phyloP scores from a whole-genome alignment of 2,329 filamentous ascomycete species.

The Herpotrichia juniperi region DNA sequence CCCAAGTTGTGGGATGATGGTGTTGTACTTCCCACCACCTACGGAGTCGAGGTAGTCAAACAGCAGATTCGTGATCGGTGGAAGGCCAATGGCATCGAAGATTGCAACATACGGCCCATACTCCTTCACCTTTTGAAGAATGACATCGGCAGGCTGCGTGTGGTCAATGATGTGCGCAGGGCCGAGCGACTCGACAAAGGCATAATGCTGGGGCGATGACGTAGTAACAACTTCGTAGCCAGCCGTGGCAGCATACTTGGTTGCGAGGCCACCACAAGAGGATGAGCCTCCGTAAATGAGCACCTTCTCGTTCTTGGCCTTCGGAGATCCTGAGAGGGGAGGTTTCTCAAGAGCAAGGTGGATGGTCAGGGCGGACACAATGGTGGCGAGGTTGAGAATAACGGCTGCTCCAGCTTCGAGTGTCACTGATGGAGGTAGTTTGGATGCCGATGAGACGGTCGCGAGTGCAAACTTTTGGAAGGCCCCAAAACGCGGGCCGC shows the following conservation, averaged over 20 bases:
- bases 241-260: constrained; percentile 30
- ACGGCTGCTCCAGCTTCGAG: constrained; percentile 19
- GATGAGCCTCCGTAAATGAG: constrained; percentile 44
- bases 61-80: background rate
- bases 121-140: constrained; percentile 23
- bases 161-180: constrained; percentile 33
- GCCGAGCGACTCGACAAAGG: constrained; percentile 36
- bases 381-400: constrained; percentile 24
- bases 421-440: constrained; percentile 18
- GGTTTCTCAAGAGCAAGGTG: constrained; percentile 11
- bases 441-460: constrained; percentile 9
- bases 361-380: constrained; percentile 19
- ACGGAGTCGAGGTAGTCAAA: background rate
- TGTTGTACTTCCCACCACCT: background rate
- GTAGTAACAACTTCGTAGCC: constrained; percentile 45
- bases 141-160: constrained; percentile 13
- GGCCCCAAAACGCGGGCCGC: constrained; percentile 19
- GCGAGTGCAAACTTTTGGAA: constrained; percentile 32
- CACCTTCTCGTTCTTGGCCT: constrained; percentile 24
- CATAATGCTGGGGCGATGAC: constrained; percentile 34
- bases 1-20: background rate
- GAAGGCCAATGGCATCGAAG: constrained; percentile 32
- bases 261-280: constrained; percentile 31
- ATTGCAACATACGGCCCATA: constrained; percentile 33
- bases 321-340: constrained; percentile 3